A percentile compares a stretch with the other conserved stretches of the same genome.
phyloP scores from a whole-genome alignment of 768 basidiomycete genomes.

The Agaricus subrufescens region DNA sequence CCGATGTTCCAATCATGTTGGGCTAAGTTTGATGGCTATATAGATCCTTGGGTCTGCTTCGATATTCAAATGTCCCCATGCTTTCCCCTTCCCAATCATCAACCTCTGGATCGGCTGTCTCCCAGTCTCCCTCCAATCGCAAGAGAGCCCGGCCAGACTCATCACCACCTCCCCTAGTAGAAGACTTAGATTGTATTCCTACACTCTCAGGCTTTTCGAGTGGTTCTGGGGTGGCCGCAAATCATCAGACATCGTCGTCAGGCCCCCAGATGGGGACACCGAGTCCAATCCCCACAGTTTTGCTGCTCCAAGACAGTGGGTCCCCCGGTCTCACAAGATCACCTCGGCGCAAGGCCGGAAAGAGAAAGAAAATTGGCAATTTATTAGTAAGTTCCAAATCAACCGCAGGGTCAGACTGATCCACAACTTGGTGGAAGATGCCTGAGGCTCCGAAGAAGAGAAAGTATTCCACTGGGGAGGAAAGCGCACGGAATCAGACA shows the following conservation, averaged over 20 bases:
- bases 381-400: background rate
- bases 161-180: conserved; percentile 1
- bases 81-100: background rate
- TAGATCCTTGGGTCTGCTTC: background rate
- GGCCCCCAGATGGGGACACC: background rate
- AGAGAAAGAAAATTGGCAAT: conserved; percentile 4
- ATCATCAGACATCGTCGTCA: background rate
- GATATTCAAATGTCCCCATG: background rate
- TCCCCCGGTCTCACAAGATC: background rate
- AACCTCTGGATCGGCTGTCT: background rate
- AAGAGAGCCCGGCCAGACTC: conserved; percentile 9
- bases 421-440: conserved; percentile 15
- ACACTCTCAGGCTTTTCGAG: background rate
- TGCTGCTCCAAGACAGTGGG: background rate
- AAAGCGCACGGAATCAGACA: conserved; percentile 11
- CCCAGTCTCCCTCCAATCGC: conserved; percentile 14
- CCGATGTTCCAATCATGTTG: no score
- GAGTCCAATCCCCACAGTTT: conserved; percentile 1
- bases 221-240: background rate
- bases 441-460: conserved; percentile 10
- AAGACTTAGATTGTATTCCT: background rate
- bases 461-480: conserved; percentile 7
- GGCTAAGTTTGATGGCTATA: background rate
- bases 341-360: background rate
- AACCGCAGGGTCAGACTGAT: background rate